Evolutionary conservation across 2,329 filamentous ascomycete genomes (phyloP).

Genomic region (Beauveria medogensis): DNA sequence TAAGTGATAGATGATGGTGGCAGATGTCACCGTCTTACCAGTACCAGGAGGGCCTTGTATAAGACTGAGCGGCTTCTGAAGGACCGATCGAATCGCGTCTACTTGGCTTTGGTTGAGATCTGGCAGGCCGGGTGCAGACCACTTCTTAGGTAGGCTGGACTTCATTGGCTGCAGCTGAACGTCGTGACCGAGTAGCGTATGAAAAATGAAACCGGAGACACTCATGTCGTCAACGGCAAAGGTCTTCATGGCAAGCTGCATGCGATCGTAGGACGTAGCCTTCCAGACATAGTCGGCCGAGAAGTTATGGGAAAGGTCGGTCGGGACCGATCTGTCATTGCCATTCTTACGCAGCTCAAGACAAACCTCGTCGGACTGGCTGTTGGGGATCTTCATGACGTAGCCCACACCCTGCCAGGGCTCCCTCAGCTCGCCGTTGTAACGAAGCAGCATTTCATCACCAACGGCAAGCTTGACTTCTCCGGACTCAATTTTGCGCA

Average conservation of each 20-base stretch:
- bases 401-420: constrained; percentile 98
- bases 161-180: constrained; percentile 94
- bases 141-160: constrained; percentile 91
- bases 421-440: constrained; percentile 85
- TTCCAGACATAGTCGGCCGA: constrained; percentile 99
- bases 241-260: constrained; percentile 99
- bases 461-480: constrained; percentile 97
- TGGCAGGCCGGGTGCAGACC: constrained; percentile 86
- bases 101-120: constrained; percentile 95
- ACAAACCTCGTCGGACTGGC: constrained; percentile 94
- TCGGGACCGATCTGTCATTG: constrained; percentile 92
- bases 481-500: constrained; percentile 94
- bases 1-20: constrained; percentile 96
- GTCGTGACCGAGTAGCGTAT: constrained; percentile 90
- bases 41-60: constrained; percentile 97
- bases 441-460: constrained; percentile 96
- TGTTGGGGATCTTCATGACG: constrained; percentile 98
- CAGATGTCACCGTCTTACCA: constrained; percentile 96
- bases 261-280: constrained; percentile 96
- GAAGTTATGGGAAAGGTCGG: constrained; percentile 95
- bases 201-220: constrained; percentile 97
- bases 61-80: constrained; percentile 87
- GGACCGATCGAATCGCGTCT: constrained; percentile 87
- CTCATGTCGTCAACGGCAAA: constrained; percentile 98
- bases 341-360: constrained; percentile 90